Base-by-base conservation (phyloP, 2,329 filamentous ascomycete species). In the Thelonectria blattea region DNA sequence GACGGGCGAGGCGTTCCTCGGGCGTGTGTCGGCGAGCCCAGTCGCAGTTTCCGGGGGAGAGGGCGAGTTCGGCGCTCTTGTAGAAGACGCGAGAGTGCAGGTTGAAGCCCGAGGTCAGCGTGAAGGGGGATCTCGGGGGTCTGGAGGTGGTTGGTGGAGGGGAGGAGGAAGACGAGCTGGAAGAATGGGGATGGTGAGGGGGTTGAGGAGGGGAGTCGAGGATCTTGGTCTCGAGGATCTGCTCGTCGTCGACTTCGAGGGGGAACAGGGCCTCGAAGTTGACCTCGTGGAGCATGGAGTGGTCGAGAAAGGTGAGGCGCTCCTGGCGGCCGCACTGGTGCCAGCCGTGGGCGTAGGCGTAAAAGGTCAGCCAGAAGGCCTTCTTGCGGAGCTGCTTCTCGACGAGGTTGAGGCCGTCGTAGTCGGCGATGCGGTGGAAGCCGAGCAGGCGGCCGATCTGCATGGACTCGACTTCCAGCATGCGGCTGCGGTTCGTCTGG, bases 371-470 rank as follows among this genome's bases (percentile, higher is more conserved):
- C 72, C 74, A 77, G 42, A 76, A 77, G 0, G 69, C 74, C 57
- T 75, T 77, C 51, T 76, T 76, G 11, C 75, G 64, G 3, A 76
- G 62, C 43, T 77, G 75, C 0, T 68, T 71, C 51, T 77, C 73
- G 14, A 76, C 72, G 34, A 61, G 66, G 41, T 74, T 73, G 2
- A 74, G 63, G 1, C 71, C 72, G 11, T 66, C 66, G 48, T 76
- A 76, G 15, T 69, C 71, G 0, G 71, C 69, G 1, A 75, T 67
- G 3, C 66, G 63, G 51, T 76, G 75, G 2, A 77, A 39, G 2
- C 70, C 72, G 2, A 76, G 55, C 1, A 77, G 56, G 2, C 75
- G 68, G 0, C 71, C 73, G 7, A 77, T 63, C 55, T 77, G 75
- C 65, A 73, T 68, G 1, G 69, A 68, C 54, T 78, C 75, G 4